Base-by-base conservation (phyloP, 148 eudicot genomes). In the Rheum nobile region DNA sequence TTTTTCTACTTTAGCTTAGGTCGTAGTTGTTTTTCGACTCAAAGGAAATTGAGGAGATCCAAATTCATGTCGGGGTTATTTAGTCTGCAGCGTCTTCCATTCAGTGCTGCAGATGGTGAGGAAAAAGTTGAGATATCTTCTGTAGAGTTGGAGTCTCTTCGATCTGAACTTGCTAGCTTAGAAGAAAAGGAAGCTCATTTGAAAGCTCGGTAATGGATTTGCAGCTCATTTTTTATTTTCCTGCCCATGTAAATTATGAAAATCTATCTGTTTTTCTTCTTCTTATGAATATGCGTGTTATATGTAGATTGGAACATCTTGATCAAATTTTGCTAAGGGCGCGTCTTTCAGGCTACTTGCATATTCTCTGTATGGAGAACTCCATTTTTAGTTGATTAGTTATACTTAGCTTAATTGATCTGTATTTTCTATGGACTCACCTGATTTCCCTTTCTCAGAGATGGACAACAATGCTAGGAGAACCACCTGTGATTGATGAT, bases 381-480 rank as follows among this genome's bases (percentile, higher is more conserved):
- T 47, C 59, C 26, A 1, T 28, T 50, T n/a, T 31, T 43, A 8
- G 35, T 52, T 42, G 4, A 37, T 31, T 14, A 28, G 17, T 22
- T 57, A 35, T 63, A 17, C 70, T 7, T 16, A 32, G 22, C 41
- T 14, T 57, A 10, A 57, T 32, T 28, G 8, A 24, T 5, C 7
- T 32, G 34, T n/a, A 31, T 52, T 17, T 6, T 4, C n/a, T 32
- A 4, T 75, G 16, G 22, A 43, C 71, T 32, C 50, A 44, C 24
- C 12, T 47, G 9, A 5, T 22, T 34, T 19, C 39, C 24, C 21
- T 39, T 59, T 76, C 59, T 31, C 80, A 93, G 98, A 89, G 98
- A 86, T 95, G 98, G 97, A 85, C 88, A 55, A 86, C 98, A 73
- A 83, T 95, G 80, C 98, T 97, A 10, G 98, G 97, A 34, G 98